A percentile compares a stretch with the other conserved stretches of the same genome.
Conservation (phyloP, 140 eudicot species). For the Bidens hawaiensis region DNA sequence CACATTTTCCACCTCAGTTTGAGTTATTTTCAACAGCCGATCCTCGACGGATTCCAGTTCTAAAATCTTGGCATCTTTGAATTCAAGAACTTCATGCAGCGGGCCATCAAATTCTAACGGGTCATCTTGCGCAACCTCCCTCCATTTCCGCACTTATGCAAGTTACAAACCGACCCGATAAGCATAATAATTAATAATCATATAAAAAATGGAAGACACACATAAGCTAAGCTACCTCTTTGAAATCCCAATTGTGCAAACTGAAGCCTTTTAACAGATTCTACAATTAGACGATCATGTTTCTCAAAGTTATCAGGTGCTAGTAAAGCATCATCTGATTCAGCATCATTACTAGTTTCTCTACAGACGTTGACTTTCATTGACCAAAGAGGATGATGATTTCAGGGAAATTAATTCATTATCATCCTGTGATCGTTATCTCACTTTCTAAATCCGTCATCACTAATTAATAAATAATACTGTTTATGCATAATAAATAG, state of each 20-base stretch:
- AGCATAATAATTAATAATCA: background rate
- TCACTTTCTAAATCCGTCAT: too few species aligned
- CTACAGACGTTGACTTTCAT: too few species aligned
- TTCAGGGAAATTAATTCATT: too few species aligned
- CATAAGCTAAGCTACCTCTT: slow-evolving; percentile 34
- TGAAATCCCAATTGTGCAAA: slow-evolving; percentile 47
- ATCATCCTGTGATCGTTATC: too few species aligned
- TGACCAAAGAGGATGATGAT: too few species aligned
- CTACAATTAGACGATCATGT: slow-evolving; percentile 44
- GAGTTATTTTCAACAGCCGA: slow-evolving; percentile 47
- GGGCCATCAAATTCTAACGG: slow-evolving; percentile 19
- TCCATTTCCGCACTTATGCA: slow-evolving; percentile 64
- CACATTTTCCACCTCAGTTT: slow-evolving; percentile 61
- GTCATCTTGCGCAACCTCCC: slow-evolving; percentile 44
- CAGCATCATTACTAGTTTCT: slow-evolving; percentile 13
- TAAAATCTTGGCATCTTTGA: slow-evolving; percentile 40
- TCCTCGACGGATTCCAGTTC: slow-evolving; percentile 48
- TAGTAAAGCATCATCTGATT: slow-evolving; percentile 34
- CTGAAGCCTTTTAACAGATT: slow-evolving; percentile 40
- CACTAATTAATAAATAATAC: too few species aligned
- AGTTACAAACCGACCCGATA: background rate
- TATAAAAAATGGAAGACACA: background rate
- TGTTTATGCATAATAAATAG: too few species aligned
- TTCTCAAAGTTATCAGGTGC: slow-evolving; percentile 29
- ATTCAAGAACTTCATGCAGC: slow-evolving; percentile 24